Evolutionary conservation across 2,329 filamentous ascomycete genomes (phyloP).

Genomic region (Xylaria polymorpha): DNA sequence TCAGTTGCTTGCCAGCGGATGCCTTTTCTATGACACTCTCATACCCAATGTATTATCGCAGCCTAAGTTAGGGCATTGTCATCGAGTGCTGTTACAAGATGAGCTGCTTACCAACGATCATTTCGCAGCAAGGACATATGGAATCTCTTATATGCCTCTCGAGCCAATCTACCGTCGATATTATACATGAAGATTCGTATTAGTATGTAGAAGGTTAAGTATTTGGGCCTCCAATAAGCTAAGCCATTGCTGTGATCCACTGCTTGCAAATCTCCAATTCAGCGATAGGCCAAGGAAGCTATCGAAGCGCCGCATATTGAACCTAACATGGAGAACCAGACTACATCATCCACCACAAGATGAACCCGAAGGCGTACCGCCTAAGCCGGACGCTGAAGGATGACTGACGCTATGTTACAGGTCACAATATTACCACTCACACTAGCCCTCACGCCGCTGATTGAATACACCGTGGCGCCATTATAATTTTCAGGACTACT

Average conservation of each 20-base stretch:
- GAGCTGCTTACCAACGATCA: not conserved
- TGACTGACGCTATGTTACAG: constrained; percentile 59
- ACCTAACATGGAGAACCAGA: not conserved
- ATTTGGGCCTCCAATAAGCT: not conserved
- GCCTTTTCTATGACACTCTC: not conserved
- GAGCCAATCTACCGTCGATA: not conserved
- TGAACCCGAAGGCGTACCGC: not conserved
- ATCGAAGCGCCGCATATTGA: too few species aligned
- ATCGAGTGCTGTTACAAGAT: not conserved
- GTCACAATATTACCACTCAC: constrained; percentile 55
- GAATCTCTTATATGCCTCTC: not conserved
- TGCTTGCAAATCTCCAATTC: not conserved
- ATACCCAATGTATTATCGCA: not conserved
- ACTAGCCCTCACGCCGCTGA: constrained; percentile 50
- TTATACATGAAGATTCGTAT: not conserved
- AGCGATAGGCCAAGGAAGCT: not conserved
- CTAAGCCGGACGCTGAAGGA: constrained; percentile 52
- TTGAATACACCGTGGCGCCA: constrained; percentile 51
- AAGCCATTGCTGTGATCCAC: not conserved
- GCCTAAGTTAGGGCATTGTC: not conserved
- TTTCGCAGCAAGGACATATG: not conserved
- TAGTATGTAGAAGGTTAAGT: not conserved
- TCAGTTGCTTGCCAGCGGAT: not conserved
- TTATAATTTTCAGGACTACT: constrained; percentile 55
- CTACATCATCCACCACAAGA: too few species aligned